Percentiles rank a stretch among this genome's conserved stretches.
These are phyloP conservation scores for Cladophialophora bantiana DNA, from an alignment of 2,329 filamentous ascomycete genomes.

Conservation along the genomic window DNA sequence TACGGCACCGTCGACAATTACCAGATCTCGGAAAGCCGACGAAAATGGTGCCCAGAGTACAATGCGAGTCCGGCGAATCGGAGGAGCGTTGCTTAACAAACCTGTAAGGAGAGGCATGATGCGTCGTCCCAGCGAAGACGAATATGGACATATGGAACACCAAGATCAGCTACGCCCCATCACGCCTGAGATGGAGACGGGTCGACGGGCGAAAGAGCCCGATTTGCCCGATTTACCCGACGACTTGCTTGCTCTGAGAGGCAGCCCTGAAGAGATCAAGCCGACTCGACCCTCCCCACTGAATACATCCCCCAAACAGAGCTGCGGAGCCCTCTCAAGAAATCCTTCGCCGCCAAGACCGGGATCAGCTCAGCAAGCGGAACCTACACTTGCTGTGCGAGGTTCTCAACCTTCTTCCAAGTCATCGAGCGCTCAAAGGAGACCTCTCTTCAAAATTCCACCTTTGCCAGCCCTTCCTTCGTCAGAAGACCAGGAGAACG, in stretches of 20 bases:
- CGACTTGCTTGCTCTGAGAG: conserved; percentile 34
- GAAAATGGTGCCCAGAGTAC: conserved; percentile 73
- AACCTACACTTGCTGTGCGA: conserved; percentile 50
- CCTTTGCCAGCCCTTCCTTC: conserved; percentile 66
- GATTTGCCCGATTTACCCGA: conserved; percentile 43
- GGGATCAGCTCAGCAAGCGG: conserved; percentile 42
- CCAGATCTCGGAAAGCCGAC: conserved; percentile 61
- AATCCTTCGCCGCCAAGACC: conserved; percentile 31
- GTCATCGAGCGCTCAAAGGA: conserved; percentile 51
- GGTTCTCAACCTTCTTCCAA: conserved; percentile 50
- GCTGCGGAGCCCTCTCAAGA: conserved; percentile 27
- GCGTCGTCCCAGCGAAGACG: conserved; percentile 69
- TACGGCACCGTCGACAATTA: conserved; percentile 47
- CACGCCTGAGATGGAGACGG: conserved; percentile 40
- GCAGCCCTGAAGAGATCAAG: conserved; percentile 40
- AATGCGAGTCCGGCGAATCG: conserved; percentile 77
- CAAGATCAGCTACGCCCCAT: conserved; percentile 34
- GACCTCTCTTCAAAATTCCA: conserved; percentile 66
- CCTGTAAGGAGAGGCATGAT: conserved; percentile 76
- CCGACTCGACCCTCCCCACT: conserved; percentile 31
- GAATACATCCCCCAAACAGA: conserved; percentile 26
- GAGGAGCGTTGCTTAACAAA: conserved; percentile 79
- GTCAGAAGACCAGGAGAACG: conserved; percentile 82
- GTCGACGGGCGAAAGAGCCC: conserved; percentile 43
- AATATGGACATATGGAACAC: conserved; percentile 53